A percentile compares a stretch with the other conserved stretches of the same genome.
phyloP scores from a whole-genome alignment of 2,329 filamentous ascomycete genomes.

The Microsporum canis region DNA sequence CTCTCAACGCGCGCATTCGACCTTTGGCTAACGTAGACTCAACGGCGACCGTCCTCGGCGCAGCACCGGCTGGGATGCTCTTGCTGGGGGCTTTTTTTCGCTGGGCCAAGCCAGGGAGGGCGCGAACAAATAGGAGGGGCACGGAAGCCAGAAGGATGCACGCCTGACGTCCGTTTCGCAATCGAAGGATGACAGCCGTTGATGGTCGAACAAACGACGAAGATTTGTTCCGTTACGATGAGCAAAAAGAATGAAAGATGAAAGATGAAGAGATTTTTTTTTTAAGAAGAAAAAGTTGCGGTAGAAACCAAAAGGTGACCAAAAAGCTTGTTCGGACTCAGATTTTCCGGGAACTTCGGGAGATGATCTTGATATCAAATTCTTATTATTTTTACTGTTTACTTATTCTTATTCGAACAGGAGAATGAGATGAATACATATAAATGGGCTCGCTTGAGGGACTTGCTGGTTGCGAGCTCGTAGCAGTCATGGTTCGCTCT shows the following conservation, averaged over 20 bases:
- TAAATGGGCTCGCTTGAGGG: too few species aligned
- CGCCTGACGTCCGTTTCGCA: neutral
- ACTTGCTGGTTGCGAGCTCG: neutral
- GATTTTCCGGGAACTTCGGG: neutral
- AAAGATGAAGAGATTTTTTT: neutral
- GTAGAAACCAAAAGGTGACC: neutral
- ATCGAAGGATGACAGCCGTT: neutral
- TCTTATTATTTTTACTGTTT: neutral
- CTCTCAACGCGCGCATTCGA: neutral
- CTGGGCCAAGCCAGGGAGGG: neutral
- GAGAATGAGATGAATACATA: too few species aligned
- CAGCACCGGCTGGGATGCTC: neutral
- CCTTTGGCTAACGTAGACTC: neutral
- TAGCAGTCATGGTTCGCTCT: neutral
- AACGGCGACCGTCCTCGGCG: neutral
- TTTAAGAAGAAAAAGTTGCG: neutral
- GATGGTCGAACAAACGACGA: neutral
- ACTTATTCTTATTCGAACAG: too few species aligned
- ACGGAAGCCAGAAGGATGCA: neutral
- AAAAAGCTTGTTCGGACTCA: neutral
- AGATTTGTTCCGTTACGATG: neutral
- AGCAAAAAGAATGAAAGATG: neutral
- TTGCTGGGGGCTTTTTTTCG: neutral
- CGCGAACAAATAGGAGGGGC: constrained; percentile 3
- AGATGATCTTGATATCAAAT: neutral